Evolutionary conservation across 306 rosid genomes (phyloP).

Genomic region (Cucurbita argyrosperma): DNA sequence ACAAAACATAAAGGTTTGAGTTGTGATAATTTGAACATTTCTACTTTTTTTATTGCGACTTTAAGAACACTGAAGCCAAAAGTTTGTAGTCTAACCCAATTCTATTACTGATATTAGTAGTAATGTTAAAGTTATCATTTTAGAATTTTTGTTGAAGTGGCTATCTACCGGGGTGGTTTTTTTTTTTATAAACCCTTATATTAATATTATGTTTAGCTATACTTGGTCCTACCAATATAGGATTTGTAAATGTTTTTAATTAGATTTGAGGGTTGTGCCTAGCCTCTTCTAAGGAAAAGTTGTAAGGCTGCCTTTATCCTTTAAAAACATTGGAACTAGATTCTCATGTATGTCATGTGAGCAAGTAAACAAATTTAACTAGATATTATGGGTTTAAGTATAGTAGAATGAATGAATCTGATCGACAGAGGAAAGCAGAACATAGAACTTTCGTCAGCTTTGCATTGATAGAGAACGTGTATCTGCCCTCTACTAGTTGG

Average conservation of each 20-base stretch:
- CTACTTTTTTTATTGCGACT: no score
- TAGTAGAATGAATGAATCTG: background rate
- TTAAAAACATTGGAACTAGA: background rate
- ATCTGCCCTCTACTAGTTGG: background rate
- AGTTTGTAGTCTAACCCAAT: no score
- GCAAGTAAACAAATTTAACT: background rate
- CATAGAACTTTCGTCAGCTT: background rate
- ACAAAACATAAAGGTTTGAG: background rate
- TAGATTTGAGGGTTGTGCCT: background rate
- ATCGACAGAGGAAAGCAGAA: background rate
- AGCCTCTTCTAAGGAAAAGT: background rate
- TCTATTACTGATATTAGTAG: background rate
- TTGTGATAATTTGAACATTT: background rate
- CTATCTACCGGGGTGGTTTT: no score
- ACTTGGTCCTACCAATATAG: background rate
- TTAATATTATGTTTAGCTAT: background rate
- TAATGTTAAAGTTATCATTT: background rate
- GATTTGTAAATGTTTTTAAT: background rate
- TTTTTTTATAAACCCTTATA: background rate
- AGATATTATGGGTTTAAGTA: background rate
- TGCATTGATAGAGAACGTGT: background rate
- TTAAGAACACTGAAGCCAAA: no score
- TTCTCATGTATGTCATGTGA: background rate
- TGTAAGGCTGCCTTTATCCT: background rate
- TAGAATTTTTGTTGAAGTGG: background rate